Conservation (phyloP, 345 rosid species). For the Aquilaria sinensis region DNA sequence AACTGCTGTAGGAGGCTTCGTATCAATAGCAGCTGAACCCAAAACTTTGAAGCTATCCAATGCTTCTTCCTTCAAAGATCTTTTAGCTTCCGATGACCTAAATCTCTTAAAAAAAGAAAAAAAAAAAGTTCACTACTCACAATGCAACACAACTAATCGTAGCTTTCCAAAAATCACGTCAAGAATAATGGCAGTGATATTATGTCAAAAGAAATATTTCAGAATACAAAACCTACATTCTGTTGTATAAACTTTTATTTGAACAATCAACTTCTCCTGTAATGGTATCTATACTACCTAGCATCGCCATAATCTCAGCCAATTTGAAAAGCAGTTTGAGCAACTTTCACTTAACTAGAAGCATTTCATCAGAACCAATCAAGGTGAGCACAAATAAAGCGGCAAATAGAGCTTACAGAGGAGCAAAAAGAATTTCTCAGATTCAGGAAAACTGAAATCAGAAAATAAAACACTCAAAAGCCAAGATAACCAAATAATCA, state of each 20-base stretch:
- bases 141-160: not conserved
- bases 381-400: not conserved
- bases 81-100: conserved; percentile 62
- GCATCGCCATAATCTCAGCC: too few species aligned
- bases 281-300: too few species aligned
- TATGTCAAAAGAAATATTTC: too few species aligned
- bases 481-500: conserved; percentile 7
- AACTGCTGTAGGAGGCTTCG: conserved; percentile 59
- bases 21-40: conserved; percentile 46
- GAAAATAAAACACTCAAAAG: not conserved
- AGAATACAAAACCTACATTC: too few species aligned
- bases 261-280: too few species aligned
- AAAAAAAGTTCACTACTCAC: not conserved
- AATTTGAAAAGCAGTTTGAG: too few species aligned
- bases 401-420: not conserved
- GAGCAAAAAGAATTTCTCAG: not conserved
- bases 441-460: not conserved
- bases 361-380: too few species aligned
- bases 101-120: conserved; percentile 27
- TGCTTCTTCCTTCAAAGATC: conserved; percentile 77
- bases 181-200: too few species aligned
- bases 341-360: too few species aligned
- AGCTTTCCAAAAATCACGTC: too few species aligned
- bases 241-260: too few species aligned
- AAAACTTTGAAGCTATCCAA: conserved; percentile 61